Evolutionary conservation across 768 basidiomycete genomes (phyloP).

Genomic region (Amanita phalloides): DNA sequence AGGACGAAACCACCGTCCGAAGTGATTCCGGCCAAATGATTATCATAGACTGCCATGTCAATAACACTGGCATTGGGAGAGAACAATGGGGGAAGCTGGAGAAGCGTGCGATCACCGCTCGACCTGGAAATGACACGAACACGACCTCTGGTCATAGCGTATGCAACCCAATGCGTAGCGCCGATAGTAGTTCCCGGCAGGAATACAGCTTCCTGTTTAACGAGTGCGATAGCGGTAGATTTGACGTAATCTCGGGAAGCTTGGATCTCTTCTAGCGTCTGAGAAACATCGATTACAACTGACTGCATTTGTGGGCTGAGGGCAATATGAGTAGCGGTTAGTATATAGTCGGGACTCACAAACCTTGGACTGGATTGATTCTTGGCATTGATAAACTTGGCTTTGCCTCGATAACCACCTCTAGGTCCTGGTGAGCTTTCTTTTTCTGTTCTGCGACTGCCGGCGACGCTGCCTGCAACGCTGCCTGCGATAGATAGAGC

Average conservation of each 20-base stretch:
- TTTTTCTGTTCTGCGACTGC: constrained; percentile 43
- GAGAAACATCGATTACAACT: constrained; percentile 68
- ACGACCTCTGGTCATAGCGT: constrained; percentile 85
- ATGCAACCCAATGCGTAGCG: constrained; percentile 87
- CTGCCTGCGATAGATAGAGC: constrained; percentile 10
- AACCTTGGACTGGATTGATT: constrained; percentile 50
- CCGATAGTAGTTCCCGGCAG: constrained; percentile 82
- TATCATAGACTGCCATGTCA: constrained; percentile 81
- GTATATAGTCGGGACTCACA: constrained; percentile 8
- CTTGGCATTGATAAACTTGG: constrained; percentile 27
- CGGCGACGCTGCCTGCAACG: constrained; percentile 7
- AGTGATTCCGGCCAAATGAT: constrained; percentile 76
- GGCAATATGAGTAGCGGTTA: constrained; percentile 4
- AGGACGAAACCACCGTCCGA: constrained; percentile 85
- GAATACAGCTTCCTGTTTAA: constrained; percentile 78
- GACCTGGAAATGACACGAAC: constrained; percentile 84
- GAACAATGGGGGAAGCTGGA: constrained; percentile 65
- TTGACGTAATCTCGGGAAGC: constrained; percentile 70
- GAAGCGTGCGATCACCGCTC: constrained; percentile 76
- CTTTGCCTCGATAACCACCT: constrained; percentile 26
- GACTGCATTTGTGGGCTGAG: constrained; percentile 52
- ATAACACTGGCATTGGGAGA: constrained; percentile 52
- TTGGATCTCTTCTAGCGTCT: constrained; percentile 62
- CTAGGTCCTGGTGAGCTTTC: constrained; percentile 62
- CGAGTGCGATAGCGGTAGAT: constrained; percentile 84